Evolutionary conservation across 257 asterid genomes (phyloP), one percentile per base, ranked within the genome.

Genomic region (Anisodus tanguticus): DNA sequence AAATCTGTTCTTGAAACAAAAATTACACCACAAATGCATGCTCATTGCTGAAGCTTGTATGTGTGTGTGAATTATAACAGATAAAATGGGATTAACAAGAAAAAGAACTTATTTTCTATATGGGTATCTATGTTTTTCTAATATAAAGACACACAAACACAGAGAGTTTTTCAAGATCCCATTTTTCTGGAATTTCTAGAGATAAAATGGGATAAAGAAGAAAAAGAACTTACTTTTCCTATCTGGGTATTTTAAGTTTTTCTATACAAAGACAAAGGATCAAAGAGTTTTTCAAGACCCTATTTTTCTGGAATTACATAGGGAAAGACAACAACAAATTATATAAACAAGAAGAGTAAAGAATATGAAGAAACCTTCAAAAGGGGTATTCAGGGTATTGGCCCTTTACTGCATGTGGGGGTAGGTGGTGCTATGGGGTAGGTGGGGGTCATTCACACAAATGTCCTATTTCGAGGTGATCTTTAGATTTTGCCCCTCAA

Each of bases 241-340:
- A 31, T 67, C 13, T 67, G 5, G 72, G 26, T 22, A 22, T 22
- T 22, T 22, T 41, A 41, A 41, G 45, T 41, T 41, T 22, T 22
- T 22, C 26, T 22, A 22, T 22, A 22, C 4, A 71, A 0, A n/a
- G 4, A 43, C 35, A 47, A 2, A 41, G 11, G 4, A 12, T 3
- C 5, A 55, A 17, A 43, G 8, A n/a, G 79, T 45, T 71, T 45
- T 71, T 74, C 62, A 74, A 74, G 81, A 74, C 43, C 81, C 81
- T 49, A 8, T 74, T 49, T 3, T 22, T 49, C 81, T 74, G 81
- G 81, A 45, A 68, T 6, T 12, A 74, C 62, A 10, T 74, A 5
- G 80, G 80, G 45, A 11, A 49, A 74, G 11, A 74, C 22, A 74
- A 49, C 39, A 6, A 55, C 45, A 41, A 41, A 0, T 4, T 3